Evolutionary conservation across 2,329 filamentous ascomycete species (phyloP), one percentile per base, ranked within the genome.

Genomic region (Penicillium sclerotigenum): DNA sequence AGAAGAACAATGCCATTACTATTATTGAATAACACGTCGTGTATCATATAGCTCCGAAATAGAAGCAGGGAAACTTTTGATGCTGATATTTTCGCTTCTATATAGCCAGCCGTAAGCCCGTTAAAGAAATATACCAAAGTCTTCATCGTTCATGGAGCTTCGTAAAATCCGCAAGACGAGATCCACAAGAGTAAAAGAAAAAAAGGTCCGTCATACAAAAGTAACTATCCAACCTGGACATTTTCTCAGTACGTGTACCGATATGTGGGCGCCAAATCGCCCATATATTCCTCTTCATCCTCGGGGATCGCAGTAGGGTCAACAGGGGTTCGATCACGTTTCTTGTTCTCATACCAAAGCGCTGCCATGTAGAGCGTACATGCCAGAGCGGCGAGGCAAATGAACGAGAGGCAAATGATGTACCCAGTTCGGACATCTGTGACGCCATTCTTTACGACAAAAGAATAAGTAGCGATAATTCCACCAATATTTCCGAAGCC

Each of bases 401-500:
- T 82, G 66, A 96, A 96, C 0, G 80, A 84, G 5, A 96, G 80
- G 67, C 85, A 88, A 60, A 96, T 91, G 52, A 81, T 82, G 73
- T 94, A 95, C 0, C 91, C 92, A 0, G 81, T 85, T 7, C 77
- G 82, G 72, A 87, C 96, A 22, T 73, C 67, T 0, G 89, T 90
- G 5, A 51, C 38, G 2, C 83, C 82, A 69, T 96, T 90, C 50
- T 77, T 81, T 24, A 75, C 69, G 18, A 89, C 68, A 71, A 90
- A 91, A 1, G 83, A 77, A 73, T 86, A 91, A 0, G 88, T 90
- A 13, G 89, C 82, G 58, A 92, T 87, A 66, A 92, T 91, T 26
- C 89, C 89, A 40, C 89, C 89, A 36, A 91, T 74, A 65, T 91
- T 92, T 11, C 89, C 89, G 62, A 91, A 90, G 0, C 87, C 87